phyloP scores from a whole-genome alignment of 169 alveolate genomes.

The Miamiensis avidus region DNA sequence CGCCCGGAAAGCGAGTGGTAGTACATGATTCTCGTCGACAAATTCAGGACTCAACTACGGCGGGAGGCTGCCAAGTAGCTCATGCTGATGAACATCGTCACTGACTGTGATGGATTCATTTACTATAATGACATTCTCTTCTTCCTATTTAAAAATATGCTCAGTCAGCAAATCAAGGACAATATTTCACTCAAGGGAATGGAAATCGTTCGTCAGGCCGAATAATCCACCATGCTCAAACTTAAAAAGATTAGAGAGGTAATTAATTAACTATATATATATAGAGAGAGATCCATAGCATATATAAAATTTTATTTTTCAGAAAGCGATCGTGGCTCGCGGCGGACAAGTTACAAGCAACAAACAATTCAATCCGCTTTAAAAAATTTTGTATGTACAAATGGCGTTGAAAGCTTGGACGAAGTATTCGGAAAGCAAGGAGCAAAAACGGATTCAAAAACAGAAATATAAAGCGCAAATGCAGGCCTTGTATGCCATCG shows the following conservation, averaged over 20 bases:
- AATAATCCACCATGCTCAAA: not conserved
- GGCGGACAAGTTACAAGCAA: not conserved
- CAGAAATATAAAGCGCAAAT: not conserved
- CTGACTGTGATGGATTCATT: conserved; percentile 14
- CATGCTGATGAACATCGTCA: conserved; percentile 1
- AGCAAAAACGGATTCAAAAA: not conserved
- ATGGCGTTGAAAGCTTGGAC: not conserved
- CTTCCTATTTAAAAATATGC: conserved; percentile 1
- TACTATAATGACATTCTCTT: conserved; percentile 10
- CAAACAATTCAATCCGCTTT: not conserved
- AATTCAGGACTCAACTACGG: not conserved
- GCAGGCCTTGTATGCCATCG: not conserved
- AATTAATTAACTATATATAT: too few species aligned
- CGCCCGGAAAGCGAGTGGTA: too few species aligned
- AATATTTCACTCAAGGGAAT: not conserved
- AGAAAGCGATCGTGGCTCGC: too few species aligned
- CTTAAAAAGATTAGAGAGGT: not conserved
- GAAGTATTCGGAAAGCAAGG: not conserved
- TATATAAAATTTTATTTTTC: too few species aligned
- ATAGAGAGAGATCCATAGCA: too few species aligned
- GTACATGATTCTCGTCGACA: not conserved
- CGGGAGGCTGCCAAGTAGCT: conserved; percentile 2
- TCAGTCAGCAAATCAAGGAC: not conserved
- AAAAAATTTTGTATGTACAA: not conserved
- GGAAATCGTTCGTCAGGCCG: not conserved